phyloP scores from a whole-genome alignment of 2,329 filamentous ascomycete genomes.

The Cryphonectria carpinicola region DNA sequence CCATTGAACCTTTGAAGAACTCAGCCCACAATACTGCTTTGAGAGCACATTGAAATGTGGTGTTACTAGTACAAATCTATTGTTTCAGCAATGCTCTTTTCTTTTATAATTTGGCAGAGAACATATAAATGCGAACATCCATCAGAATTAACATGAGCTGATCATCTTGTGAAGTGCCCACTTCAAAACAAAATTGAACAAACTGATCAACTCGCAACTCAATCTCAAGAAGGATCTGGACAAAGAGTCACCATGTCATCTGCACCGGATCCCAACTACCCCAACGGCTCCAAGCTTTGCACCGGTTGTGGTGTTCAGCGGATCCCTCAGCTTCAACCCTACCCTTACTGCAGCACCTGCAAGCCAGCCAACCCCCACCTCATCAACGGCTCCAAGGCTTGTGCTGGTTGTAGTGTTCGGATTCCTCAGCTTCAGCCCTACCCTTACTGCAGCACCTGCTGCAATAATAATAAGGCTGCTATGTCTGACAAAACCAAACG shows the following conservation, averaged over 20 bases:
- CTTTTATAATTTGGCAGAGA: neutral
- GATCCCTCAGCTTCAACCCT: neutral
- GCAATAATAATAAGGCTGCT: neutral
- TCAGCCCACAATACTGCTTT: neutral
- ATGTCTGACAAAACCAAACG: neutral
- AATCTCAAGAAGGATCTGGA: neutral
- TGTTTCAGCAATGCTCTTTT: neutral
- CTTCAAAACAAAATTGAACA: too few relatives aligned
- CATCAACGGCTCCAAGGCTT: neutral
- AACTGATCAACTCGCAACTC: neutral
- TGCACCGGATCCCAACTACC: too few relatives aligned
- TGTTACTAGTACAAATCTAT: neutral
- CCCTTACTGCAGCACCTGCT: neutral
- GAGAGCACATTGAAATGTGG: neutral
- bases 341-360: neutral
- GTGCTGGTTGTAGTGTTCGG: neutral
- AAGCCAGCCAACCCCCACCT: neutral
- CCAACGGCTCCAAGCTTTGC: neutral
- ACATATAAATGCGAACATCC: neutral
- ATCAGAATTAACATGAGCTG: too few relatives aligned
- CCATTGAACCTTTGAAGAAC: neutral
- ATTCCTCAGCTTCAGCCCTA: neutral
- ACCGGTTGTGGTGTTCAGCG: neutral
- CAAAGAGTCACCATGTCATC: neutral
- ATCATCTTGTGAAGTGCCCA: too few relatives aligned